A percentile compares a stretch with the other conserved stretches of the same genome.
These are phyloP conservation scores for Salix exigua DNA, from an alignment of 345 rosid genomes.

Conservation along the genomic window DNA sequence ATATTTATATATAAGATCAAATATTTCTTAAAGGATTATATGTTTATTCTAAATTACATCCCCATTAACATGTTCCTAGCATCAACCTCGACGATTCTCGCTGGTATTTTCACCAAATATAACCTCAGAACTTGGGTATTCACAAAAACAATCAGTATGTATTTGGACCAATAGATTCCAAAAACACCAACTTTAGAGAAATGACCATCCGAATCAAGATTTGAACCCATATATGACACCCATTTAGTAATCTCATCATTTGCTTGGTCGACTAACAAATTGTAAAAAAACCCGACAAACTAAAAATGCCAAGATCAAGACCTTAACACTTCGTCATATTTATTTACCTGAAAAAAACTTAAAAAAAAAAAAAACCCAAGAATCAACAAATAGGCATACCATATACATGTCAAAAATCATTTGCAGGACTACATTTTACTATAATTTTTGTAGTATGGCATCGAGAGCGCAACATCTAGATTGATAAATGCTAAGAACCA, in stretches of 20 bases:
- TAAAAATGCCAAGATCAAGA: background rate
- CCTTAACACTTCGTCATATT: background rate
- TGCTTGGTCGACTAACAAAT: background rate
- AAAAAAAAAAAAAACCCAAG: background rate
- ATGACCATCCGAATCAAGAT: background rate
- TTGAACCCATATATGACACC: background rate
- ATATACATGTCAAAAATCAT: background rate
- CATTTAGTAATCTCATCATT: background rate
- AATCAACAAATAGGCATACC: background rate
- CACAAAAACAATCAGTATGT: background rate
- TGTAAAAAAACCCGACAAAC: background rate
- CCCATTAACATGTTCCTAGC: constrained; percentile 2
- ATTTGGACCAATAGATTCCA: background rate
- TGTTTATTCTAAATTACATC: constrained; percentile 3
- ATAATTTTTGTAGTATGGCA: background rate
- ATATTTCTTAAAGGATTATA: background rate
- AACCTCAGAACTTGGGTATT: background rate
- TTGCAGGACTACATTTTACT: background rate
- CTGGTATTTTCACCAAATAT: constrained; percentile 14
- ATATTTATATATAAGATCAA: background rate
- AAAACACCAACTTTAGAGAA: background rate
- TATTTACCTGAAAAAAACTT: background rate
- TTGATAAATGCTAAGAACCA: background rate
- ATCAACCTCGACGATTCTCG: constrained; percentile 1
- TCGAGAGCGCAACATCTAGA: background rate